phyloP scores from a whole-genome alignment of 129 eudicot genomes.

The Centrapalus pauciflorus region DNA sequence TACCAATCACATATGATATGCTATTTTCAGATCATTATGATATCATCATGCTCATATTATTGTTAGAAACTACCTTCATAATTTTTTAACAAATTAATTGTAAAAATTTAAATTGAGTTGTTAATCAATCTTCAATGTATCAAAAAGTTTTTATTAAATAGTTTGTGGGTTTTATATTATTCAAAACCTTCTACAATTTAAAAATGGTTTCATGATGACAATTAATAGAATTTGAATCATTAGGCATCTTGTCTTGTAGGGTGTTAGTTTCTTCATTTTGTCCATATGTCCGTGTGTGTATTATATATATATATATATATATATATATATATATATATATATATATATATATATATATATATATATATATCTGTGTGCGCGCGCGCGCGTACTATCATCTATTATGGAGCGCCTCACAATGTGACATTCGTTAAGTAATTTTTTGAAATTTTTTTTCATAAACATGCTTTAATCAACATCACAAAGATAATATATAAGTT shows the following conservation, averaged over 20 bases:
- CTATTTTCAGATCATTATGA: too few species aligned
- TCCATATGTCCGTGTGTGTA: conserved; percentile 12
- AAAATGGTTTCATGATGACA: conserved; percentile 4
- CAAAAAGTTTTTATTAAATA: neutral
- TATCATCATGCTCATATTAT: too few species aligned
- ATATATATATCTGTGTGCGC: conserved; percentile 6
- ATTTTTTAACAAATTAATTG: too few species aligned
- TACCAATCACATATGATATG: too few species aligned
- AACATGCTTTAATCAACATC: too few species aligned
- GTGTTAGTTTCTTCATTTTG: conserved; percentile 48
- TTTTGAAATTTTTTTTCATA: too few species aligned
- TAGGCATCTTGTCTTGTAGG: conserved; percentile 44
- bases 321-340: neutral
- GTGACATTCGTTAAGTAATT: too few species aligned
- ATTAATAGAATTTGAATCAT: conserved; percentile 6
- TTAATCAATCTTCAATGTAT: neutral
- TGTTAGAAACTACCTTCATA: too few species aligned
- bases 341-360: neutral
- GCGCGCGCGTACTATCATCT: too few species aligned
- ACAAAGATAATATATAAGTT: too few species aligned
- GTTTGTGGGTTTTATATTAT: neutral
- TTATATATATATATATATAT: conserved; percentile 2
- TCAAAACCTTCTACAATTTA: neutral
- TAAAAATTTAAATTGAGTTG: neutral
- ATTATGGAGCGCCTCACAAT: too few species aligned